Evolutionary conservation across 805 yeast genomes (phyloP), one percentile per base, ranked within the genome.

Genomic region (Metschnikowia aberdeeniae): DNA sequence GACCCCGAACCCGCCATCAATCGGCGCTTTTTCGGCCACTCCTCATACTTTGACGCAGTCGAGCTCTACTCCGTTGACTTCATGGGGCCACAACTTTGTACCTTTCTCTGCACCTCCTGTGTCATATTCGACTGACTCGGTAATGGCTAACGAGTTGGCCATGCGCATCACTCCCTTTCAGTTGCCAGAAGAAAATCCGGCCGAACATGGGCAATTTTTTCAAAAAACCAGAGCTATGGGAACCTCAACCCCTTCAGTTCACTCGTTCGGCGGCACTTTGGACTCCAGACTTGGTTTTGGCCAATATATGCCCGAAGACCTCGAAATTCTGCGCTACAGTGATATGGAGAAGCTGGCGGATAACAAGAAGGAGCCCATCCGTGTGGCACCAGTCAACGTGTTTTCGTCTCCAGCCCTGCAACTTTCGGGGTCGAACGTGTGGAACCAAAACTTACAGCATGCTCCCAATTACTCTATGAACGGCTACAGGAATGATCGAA

Each of bases 61-160:
- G 43, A 34, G 60, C 55, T 42, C 60, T 29, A 69, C 75, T 12
- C 75, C 75, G 11, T 48, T 60, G 6, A 60, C 58, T 45, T 67
- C 76, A 6, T 66, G 72, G 70, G 60, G 60, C 40, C 57, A 50
- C 45, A 57, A 46, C 27, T 65, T 60, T 38, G 49, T 66, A 19
- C 73, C 73, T 1, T 56, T 62, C 26, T 58, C 69, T 4, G 73
- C 73, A 4, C 73, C 72, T 14, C 72, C 72, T 0, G 60, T 66
- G 34, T 51, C 58, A 19, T 61, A 61, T 34, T 41, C 52, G n/a
- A 28, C 51, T 1, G 56, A 54, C 34, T 40, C 53, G n/a, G 38
- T 41, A 7, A 30, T 46, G 31, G 40, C 56, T 14, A 42, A 47
- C 17, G 54, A 49, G 19, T 42, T 46, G 58, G 50, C 53, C 8